Base-by-base conservation (phyloP, 768 basidiomycete genomes). In the Xerocomus brunneocitrinus region DNA sequence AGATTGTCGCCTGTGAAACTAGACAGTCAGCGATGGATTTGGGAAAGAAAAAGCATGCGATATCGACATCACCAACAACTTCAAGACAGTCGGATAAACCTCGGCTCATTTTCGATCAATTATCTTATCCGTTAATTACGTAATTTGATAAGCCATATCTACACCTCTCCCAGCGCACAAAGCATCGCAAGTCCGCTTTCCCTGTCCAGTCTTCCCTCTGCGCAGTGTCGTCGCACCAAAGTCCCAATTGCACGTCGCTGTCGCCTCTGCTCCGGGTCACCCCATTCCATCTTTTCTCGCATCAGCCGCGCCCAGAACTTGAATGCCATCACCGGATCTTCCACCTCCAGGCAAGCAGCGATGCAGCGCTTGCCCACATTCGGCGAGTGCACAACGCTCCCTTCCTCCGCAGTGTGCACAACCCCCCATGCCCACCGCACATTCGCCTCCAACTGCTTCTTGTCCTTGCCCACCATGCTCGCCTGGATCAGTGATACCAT, bases 1-100 rank as follows among this genome's bases (percentile, higher is more conserved):
- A 50, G 87, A 89, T 75, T 91, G 89, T 62, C 88, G 83, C 83
- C 88, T 90, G 63, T 55, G 57, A 60, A 68, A 67, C 50, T 56
- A 62, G 60, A 63, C 63, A 63, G 59, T 66, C 64, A 71, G 70
- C 58, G 64, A 69, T 57, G 52, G 71, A 75, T 64, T 54, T 36
- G 38, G 49, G 47, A 48, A 51, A 55, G 47, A 52, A 53, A 54
- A 61, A 59, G 65, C 60, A 55, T 60, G 19, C 19, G 2, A 47
- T 25, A 73, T 50, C 68, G 64, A 75, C 74, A 80, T 78, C 64
- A 58, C 58, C 49, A 41, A 34, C 12, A 13, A 34, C 7, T n/a
- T 5, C 16, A 10, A 19, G 27, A n/a, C 65, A 61, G 38, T 64
- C 80, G 83, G 82, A 74, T 75, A 81, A 84, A 79, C 60, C 52